phyloP scores from a whole-genome alignment of 129 eudicot genomes.

The Ambrosia artemisiifolia region DNA sequence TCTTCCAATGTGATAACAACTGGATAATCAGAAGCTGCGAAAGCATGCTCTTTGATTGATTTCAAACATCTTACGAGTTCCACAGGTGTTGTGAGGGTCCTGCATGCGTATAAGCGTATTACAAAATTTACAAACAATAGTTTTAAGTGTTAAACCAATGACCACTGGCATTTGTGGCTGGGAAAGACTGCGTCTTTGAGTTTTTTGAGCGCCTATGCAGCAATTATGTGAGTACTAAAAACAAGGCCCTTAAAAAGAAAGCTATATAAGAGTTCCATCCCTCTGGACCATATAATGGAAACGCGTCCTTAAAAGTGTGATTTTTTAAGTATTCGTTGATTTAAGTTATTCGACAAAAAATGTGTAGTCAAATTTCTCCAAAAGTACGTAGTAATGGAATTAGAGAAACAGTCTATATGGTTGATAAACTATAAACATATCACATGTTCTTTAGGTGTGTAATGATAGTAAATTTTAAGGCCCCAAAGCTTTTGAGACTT shows the following conservation, averaged over 20 bases:
- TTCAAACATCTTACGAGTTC: slow-evolving; percentile 66
- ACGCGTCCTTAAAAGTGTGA: neutral
- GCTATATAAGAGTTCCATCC: neutral
- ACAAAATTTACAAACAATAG: neutral
- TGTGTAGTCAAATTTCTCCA: neutral
- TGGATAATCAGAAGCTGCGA: slow-evolving; percentile 67
- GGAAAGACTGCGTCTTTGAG: neutral
- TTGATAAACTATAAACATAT: neutral
- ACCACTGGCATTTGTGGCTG: neutral
- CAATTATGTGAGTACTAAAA: neutral
- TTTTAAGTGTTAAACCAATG: too few relatives aligned
- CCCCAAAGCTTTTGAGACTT: neutral
- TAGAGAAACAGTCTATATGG: neutral
- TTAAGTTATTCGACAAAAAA: neutral
- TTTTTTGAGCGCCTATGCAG: neutral
- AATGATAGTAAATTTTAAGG: neutral
- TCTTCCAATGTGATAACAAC: slow-evolving; percentile 86
- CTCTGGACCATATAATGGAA: neutral
- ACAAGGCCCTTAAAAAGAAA: neutral
- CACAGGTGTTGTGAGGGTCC: slow-evolving; percentile 85
- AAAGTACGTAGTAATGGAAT: neutral
- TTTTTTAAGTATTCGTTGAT: neutral
- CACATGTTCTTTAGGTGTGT: neutral
- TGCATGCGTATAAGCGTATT: slow-evolving; percentile 25
- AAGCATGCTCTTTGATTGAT: slow-evolving; percentile 81